phyloP scores from a whole-genome alignment of 148 eudicot genomes.

The Vaccinium darrowii region DNA sequence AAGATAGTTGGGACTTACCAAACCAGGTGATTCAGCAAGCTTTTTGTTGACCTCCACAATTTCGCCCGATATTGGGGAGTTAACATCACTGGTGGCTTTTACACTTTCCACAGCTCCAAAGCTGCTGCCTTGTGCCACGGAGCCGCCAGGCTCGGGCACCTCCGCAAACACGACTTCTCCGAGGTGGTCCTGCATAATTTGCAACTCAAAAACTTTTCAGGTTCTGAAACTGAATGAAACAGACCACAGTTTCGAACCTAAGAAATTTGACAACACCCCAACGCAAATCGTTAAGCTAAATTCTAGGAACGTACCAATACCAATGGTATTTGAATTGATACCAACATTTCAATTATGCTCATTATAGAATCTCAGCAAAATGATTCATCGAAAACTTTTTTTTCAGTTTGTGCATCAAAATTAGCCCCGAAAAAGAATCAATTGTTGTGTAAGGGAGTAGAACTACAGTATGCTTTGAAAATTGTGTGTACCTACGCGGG shows the following conservation, averaged over 20 bases:
- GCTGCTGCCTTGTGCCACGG: slow-evolving; percentile 48
- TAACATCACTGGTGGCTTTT: slow-evolving; percentile 86
- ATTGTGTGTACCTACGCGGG: background rate
- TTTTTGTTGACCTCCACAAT: slow-evolving; percentile 76
- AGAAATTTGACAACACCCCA: background rate
- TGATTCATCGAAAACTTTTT: background rate
- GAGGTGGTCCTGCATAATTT: slow-evolving; percentile 57
- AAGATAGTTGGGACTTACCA: slow-evolving; percentile 45
- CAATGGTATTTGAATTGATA: background rate
- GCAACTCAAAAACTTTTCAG: background rate
- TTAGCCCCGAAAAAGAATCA: background rate
- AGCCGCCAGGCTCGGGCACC: slow-evolving; percentile 64
- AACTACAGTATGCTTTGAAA: background rate
- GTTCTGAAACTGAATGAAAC: background rate
- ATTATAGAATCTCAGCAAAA: background rate
- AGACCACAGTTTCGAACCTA: background rate
- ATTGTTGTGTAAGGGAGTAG: background rate
- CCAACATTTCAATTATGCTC: background rate
- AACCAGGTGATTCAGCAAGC: slow-evolving; percentile 77
- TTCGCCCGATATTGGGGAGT: slow-evolving; percentile 89
- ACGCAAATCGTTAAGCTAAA: background rate
- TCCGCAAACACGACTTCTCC: slow-evolving; percentile 97
- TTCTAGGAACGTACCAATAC: background rate
- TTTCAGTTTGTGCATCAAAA: background rate
- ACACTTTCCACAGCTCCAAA: slow-evolving; percentile 97